Evolutionary conservation across 2,329 filamentous ascomycete genomes (phyloP).

Genomic region (Fusarium duplospermum): DNA sequence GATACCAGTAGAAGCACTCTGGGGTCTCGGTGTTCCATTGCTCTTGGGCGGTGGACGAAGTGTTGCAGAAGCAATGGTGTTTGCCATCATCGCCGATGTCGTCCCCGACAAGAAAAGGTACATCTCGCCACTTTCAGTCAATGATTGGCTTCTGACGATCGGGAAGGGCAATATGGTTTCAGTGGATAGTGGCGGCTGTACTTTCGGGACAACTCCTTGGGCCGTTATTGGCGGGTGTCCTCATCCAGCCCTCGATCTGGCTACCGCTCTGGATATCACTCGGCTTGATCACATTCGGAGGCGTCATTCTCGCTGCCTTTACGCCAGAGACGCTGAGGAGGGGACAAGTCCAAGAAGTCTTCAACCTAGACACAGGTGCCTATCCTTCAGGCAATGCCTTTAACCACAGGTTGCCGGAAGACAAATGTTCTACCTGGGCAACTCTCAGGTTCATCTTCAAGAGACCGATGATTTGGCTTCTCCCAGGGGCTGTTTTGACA

Average conservation of each 20-base stretch:
- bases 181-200: constrained; percentile 39
- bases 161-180: constrained; percentile 40
- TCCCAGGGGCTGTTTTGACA: constrained; percentile 39
- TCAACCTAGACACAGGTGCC: too few relatives aligned
- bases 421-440: neutral
- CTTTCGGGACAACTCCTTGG: constrained; percentile 36
- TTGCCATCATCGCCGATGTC: constrained; percentile 41
- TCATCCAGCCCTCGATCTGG: constrained; percentile 36
- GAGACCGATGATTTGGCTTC: constrained; percentile 34
- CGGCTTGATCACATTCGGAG: constrained; percentile 27
- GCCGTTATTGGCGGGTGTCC: constrained; percentile 27
- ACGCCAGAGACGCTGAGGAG: constrained; percentile 39
- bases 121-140: neutral
- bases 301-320: constrained; percentile 25
- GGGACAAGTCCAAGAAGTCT: neutral
- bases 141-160: neutral
- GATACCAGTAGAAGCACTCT: constrained; percentile 40
- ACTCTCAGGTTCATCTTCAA: constrained; percentile 30
- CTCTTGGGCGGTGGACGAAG: constrained; percentile 42
- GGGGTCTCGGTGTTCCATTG: constrained; percentile 36
- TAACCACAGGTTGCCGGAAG: neutral
- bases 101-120: constrained; percentile 30
- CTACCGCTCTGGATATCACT: constrained; percentile 36
- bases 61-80: constrained; percentile 45
- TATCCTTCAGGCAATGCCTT: neutral